A percentile compares a stretch with the other conserved stretches of the same genome.
Evolutionary conservation across 2,329 filamentous ascomycete genomes (phyloP).

Genomic region (Drechslerella stenobrocha): DNA sequence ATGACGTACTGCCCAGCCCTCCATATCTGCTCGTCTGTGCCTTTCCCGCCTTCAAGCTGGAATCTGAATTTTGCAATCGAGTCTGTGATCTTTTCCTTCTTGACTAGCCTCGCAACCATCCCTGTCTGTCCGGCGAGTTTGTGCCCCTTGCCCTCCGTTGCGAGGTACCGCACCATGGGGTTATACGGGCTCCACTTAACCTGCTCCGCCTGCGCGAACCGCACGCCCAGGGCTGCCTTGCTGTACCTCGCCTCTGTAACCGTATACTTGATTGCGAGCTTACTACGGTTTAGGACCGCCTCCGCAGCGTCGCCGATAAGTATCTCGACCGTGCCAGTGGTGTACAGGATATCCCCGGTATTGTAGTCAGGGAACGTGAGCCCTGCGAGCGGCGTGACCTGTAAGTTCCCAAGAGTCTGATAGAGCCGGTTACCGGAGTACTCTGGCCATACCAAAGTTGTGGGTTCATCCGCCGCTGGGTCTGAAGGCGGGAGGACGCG

Average conservation of each 20-base stretch:
- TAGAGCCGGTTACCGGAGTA: conserved; percentile 84
- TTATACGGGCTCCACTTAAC: conserved; percentile 73
- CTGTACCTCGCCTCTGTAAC: conserved; percentile 68
- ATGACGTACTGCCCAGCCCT: conserved; percentile 75
- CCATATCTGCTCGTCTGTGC: conserved; percentile 59
- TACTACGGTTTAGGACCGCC: conserved; percentile 67
- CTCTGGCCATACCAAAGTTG: conserved; percentile 71
- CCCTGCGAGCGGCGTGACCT: conserved; percentile 68
- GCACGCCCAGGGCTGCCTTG: conserved; percentile 68
- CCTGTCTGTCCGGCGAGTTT: conserved; percentile 49
- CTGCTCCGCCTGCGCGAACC: conserved; percentile 58
- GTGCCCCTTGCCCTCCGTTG: conserved; percentile 60
- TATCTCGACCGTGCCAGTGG: conserved; percentile 70
- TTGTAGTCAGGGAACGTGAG: conserved; percentile 74
- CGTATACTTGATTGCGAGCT: conserved; percentile 71
- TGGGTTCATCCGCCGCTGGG: conserved; percentile 50
- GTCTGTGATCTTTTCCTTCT: conserved; percentile 66
- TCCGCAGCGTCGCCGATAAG: conserved; percentile 68
- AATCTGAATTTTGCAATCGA: conserved; percentile 68
- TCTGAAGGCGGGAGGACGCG: conserved; percentile 60
- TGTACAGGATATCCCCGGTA: conserved; percentile 72
- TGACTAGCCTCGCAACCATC: conserved; percentile 62
- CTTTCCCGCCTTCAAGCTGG: conserved; percentile 49
- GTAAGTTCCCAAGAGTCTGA: conserved; percentile 78
- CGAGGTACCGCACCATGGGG: conserved; percentile 69